Percentiles rank a stretch among this genome's conserved stretches.
These are phyloP conservation scores for Cylindrodendrum hubeiense DNA, from an alignment of 2,329 filamentous ascomycete genomes.

Conservation along the genomic window DNA sequence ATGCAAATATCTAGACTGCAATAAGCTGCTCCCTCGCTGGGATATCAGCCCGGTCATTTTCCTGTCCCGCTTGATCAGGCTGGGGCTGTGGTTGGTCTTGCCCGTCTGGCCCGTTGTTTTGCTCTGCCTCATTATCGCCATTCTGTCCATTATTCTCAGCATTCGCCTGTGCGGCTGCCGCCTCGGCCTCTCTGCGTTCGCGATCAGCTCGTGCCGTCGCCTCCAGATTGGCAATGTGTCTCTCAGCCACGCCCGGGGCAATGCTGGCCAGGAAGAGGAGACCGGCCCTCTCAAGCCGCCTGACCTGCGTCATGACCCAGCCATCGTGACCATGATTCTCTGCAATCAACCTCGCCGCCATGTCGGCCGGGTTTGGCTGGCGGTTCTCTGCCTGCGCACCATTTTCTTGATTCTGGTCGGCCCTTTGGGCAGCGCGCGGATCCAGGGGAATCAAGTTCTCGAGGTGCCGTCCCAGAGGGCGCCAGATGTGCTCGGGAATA, in stretches of 20 bases:
- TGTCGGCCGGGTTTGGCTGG: conserved; percentile 60
- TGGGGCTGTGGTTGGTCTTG: conserved; percentile 20
- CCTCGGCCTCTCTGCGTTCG: conserved; percentile 58
- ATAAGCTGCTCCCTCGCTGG: conserved; percentile 38
- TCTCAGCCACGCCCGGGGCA: conserved; percentile 73
- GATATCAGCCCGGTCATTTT: conserved; percentile 29
- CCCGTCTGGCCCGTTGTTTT: background rate
- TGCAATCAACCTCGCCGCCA: conserved; percentile 67
- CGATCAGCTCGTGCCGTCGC: conserved; percentile 62
- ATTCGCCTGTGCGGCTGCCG: conserved; percentile 44
- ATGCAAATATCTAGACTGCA: conserved; percentile 27
- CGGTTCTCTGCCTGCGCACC: conserved; percentile 38
- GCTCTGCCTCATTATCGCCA: conserved; percentile 14
- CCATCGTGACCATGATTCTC: conserved; percentile 46
- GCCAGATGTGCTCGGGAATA: conserved; percentile 66
- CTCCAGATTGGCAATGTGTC: conserved; percentile 71
- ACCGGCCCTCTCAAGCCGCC: conserved; percentile 69
- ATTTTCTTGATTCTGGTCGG: conserved; percentile 39
- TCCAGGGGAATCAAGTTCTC: conserved; percentile 70
- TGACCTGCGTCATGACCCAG: conserved; percentile 56
- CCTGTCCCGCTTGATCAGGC: conserved; percentile 34
- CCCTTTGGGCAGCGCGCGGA: conserved; percentile 38
- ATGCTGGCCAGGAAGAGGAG: conserved; percentile 76
- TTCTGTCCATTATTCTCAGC: conserved; percentile 35
- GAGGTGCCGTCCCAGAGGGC: conserved; percentile 69